phyloP scores from a whole-genome alignment of 192 early-diverging fungal genomes.

The Pilobolus umbonatus region DNA sequence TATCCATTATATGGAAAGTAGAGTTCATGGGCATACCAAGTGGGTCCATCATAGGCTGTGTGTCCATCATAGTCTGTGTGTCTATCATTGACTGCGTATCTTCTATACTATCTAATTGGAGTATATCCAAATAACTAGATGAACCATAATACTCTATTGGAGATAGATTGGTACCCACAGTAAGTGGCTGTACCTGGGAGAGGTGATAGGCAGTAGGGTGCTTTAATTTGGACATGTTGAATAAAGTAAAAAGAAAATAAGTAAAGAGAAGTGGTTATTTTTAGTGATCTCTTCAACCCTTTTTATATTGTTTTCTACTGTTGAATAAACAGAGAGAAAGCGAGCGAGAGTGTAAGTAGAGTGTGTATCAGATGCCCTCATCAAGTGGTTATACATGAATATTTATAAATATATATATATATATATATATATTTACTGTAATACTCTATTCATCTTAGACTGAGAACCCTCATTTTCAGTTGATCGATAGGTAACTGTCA shows the following conservation, averaged over 20 bases:
- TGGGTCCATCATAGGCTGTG: not conserved
- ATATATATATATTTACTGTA: too few species aligned
- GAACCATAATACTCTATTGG: not conserved
- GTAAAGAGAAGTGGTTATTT: not conserved
- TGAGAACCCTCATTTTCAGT: too few species aligned
- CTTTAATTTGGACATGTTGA: constrained; percentile 13
- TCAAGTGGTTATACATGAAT: too few species aligned
- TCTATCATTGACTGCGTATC: constrained; percentile 10
- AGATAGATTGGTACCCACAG: not conserved
- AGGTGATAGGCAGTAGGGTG: constrained; percentile 25
- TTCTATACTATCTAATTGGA: constrained; percentile 17
- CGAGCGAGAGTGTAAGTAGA: too few species aligned
- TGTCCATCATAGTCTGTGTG: constrained; percentile 1
- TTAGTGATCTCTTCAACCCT: not conserved
- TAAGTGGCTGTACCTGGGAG: not conserved
- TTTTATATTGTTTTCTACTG: not conserved
- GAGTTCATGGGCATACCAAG: too few species aligned
- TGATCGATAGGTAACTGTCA: too few species aligned
- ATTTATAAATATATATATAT: too few species aligned
- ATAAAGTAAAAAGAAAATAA: not conserved
- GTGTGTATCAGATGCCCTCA: too few species aligned
- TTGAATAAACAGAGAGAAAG: not conserved
- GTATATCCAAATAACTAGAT: not conserved
- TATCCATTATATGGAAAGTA: too few species aligned
- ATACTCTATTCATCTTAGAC: too few species aligned